A percentile compares a stretch with the other conserved stretches of the same genome.
phyloP scores from a whole-genome alignment of 139 green algal species.

The Mesotaenium endlicherianum region DNA sequence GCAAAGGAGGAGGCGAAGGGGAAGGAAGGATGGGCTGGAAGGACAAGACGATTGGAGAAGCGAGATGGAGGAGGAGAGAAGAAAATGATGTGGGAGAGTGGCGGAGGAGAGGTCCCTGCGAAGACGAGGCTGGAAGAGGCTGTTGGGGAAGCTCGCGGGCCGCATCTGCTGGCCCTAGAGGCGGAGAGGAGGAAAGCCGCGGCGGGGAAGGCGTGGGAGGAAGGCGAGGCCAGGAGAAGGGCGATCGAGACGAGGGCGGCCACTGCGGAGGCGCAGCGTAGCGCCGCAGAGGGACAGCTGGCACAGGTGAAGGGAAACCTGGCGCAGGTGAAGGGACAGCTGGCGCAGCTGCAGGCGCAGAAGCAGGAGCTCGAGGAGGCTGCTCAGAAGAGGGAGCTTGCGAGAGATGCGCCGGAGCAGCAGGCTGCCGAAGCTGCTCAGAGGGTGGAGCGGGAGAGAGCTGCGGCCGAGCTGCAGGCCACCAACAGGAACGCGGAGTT shows the following conservation, averaged over 20 bases:
- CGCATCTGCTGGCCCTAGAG: neutral
- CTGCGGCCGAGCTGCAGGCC: no score
- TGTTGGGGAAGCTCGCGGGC: neutral
- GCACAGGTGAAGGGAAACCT: neutral
- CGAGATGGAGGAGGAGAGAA: neutral
- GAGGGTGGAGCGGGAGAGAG: neutral
- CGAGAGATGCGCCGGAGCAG: neutral
- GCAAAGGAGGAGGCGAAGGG: neutral
- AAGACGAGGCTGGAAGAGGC: neutral
- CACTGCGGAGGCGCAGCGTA: no score
- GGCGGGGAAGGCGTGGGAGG: neutral
- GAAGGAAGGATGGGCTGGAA: neutral
- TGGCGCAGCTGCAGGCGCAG: neutral
- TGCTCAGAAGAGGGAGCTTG: neutral
- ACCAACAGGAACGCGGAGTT: no score
- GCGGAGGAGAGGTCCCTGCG: neutral
- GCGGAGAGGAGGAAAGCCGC: no score
- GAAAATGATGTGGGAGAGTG: neutral
- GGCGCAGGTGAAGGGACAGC: neutral
- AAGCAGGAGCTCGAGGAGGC: neutral
- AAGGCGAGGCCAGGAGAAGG: neutral
- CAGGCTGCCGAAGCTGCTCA: neutral
- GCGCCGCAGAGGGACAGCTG: neutral
- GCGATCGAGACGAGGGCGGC: neutral
- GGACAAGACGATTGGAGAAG: conserved; percentile 2